Evolutionary conservation across 768 basidiomycete genomes (phyloP).

Genomic region (Lactarius hengduanensis): DNA sequence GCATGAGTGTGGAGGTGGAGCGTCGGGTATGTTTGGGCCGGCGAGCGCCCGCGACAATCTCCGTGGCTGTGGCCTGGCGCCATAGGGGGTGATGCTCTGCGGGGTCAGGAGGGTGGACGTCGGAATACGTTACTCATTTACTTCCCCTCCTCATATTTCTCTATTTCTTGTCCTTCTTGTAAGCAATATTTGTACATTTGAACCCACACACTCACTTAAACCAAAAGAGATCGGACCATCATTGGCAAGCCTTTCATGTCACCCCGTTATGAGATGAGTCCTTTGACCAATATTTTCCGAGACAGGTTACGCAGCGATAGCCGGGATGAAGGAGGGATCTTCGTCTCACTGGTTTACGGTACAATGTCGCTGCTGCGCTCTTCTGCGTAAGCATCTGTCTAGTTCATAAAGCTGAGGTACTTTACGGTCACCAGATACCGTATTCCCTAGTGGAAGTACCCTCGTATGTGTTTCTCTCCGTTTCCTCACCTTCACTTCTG

Average conservation of each 20-base stretch:
- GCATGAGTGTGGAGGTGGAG: too few species aligned
- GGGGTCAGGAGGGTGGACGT: too few species aligned
- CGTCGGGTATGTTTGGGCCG: too few species aligned
- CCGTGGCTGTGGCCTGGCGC: too few species aligned
- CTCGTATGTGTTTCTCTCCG: constrained; percentile 34
- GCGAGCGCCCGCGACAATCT: too few species aligned
- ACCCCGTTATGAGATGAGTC: neutral
- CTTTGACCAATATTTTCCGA: neutral
- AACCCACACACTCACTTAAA: neutral
- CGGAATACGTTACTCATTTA: too few species aligned
- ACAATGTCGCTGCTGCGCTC: constrained; percentile 41
- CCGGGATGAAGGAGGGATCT: constrained; percentile 44
- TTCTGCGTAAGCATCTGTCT: constrained; percentile 36
- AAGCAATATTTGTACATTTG: neutral
- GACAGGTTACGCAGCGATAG: constrained; percentile 36
- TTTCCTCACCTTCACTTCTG: neutral
- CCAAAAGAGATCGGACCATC: constrained; percentile 28
- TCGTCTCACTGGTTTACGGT: constrained; percentile 36
- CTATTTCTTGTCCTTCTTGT: constrained; percentile 30
- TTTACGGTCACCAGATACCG: constrained; percentile 31
- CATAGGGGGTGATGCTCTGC: too few species aligned
- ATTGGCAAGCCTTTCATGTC: constrained; percentile 14
- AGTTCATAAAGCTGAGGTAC: neutral
- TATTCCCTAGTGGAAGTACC: constrained; percentile 42
- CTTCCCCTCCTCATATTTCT: constrained; percentile 26